Conservation (phyloP, 108 stramenopile genomes). For the Bacterosira constricta region DNA sequence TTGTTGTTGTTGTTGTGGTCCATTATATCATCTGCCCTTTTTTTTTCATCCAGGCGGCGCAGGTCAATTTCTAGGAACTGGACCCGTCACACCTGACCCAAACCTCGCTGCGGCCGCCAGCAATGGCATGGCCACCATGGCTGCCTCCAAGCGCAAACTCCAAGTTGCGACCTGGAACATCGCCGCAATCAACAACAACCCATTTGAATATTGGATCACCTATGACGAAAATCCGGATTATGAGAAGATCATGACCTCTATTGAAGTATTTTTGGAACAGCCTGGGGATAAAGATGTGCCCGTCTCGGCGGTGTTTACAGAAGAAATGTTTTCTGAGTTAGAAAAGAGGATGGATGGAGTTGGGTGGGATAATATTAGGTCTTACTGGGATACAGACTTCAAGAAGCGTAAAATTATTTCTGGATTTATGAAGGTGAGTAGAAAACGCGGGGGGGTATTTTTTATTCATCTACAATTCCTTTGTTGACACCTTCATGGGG, state of each 20-base stretch:
- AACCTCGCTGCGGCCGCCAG: conserved; percentile 35
- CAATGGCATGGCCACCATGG: conserved; percentile 48
- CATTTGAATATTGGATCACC: conserved; percentile 85
- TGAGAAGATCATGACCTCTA: conserved; percentile 81
- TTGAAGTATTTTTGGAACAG: conserved; percentile 81
- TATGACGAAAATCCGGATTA: conserved; percentile 83
- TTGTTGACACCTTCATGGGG: neutral
- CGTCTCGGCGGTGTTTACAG: conserved; percentile 83
- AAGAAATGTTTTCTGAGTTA: conserved; percentile 83
- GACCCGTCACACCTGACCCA: conserved; percentile 25
- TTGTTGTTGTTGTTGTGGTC: conserved; percentile 6
- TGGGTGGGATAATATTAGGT: conserved; percentile 71
- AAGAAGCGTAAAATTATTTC: conserved; percentile 83
- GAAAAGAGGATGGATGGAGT: conserved; percentile 59
- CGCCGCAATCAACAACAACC: conserved; percentile 89
- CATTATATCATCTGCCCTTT: neutral
- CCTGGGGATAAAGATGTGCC: conserved; percentile 86
- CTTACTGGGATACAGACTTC: conserved; percentile 87
- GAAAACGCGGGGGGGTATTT: neutral
- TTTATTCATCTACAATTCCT: neutral
- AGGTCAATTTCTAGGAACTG: conserved; percentile 50
- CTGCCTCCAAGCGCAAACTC: conserved; percentile 35
- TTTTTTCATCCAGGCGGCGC: conserved; percentile 52
- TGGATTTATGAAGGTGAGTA: conserved; percentile 76
- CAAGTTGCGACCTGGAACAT: conserved; percentile 85